Evolutionary conservation across 176 grass and related monocot species (phyloP).

Genomic region (Raddia guianensis): DNA sequence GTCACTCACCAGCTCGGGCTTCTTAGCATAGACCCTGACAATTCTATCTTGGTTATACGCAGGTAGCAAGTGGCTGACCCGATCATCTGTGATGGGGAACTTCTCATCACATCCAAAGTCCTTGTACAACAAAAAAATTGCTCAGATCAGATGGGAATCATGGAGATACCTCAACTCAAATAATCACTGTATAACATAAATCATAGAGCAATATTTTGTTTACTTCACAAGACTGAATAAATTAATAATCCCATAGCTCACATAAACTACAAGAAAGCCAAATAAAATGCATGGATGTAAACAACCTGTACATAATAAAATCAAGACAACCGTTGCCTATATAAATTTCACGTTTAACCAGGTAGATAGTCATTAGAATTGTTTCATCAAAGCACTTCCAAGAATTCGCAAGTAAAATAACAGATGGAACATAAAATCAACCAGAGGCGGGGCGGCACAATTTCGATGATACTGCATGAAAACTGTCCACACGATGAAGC

Average conservation of each 20-base stretch:
- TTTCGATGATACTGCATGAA: not conserved
- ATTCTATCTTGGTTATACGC: slow-evolving; percentile 75
- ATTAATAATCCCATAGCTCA: slow-evolving; percentile 17
- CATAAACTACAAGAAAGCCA: not conserved
- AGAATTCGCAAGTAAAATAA: not conserved
- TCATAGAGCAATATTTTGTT: not conserved
- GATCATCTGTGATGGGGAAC: slow-evolving; percentile 76
- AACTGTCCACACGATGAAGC: not conserved
- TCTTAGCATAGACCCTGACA: slow-evolving; percentile 87
- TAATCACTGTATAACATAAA: not conserved
- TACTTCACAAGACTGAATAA: slow-evolving; percentile 9
- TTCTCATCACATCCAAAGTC: slow-evolving; percentile 74
- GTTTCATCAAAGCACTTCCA: slow-evolving; percentile 9
- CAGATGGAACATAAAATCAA: not conserved
- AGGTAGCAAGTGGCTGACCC: slow-evolving; percentile 86
- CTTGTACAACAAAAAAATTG: slow-evolving; percentile 30
- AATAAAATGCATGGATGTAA: not conserved
- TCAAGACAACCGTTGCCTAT: not conserved
- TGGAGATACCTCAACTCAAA: not conserved
- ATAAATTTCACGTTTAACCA: not conserved
- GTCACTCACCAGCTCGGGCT: slow-evolving; percentile 68
- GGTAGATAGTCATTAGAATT: not conserved
- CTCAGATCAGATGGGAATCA: slow-evolving; percentile 19
- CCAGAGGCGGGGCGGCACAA: not conserved
- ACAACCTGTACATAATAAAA: not conserved